Conservation (phyloP, 257 asterid genomes). For the Primulina huaijiensis region DNA sequence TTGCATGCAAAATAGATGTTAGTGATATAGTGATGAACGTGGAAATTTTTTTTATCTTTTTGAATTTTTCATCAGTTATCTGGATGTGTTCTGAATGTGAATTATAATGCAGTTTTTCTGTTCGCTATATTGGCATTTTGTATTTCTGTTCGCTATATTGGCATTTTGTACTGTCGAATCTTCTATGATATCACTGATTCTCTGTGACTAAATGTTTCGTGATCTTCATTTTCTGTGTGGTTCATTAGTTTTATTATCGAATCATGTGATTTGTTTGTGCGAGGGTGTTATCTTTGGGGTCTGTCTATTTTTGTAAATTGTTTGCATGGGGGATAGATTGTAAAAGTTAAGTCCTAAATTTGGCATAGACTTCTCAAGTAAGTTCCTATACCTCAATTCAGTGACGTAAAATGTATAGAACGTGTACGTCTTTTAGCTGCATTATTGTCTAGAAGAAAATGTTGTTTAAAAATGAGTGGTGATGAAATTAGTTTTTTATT, state of each 20-base stretch:
- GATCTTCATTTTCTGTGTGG: not conserved
- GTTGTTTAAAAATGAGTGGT: slow-evolving; percentile 11
- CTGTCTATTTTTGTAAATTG: not conserved
- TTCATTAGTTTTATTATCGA: not conserved
- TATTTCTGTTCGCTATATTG: not conserved
- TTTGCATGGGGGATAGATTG: not conserved
- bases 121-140: not conserved
- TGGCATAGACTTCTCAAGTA: not conserved
- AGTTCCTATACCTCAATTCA: not conserved
- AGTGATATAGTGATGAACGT: not conserved
- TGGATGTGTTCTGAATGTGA: slow-evolving; percentile 8
- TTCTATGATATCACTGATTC: not conserved
- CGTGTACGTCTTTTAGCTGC: not conserved
- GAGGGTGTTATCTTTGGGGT: not conserved
- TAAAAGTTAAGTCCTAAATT: not conserved
- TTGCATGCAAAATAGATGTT: not conserved
- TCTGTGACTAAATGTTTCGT: not conserved
- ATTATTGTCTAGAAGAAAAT: not conserved
- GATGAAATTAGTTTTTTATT: too few relatives aligned
- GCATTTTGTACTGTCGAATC: not conserved
- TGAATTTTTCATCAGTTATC: not conserved
- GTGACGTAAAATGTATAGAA: not conserved
- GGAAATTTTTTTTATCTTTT: not conserved
- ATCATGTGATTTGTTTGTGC: not conserved
- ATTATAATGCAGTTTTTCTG: not conserved